Evolutionary conservation across 2,329 filamentous ascomycete genomes (phyloP).

Genomic region (Blastomyces parvus): DNA sequence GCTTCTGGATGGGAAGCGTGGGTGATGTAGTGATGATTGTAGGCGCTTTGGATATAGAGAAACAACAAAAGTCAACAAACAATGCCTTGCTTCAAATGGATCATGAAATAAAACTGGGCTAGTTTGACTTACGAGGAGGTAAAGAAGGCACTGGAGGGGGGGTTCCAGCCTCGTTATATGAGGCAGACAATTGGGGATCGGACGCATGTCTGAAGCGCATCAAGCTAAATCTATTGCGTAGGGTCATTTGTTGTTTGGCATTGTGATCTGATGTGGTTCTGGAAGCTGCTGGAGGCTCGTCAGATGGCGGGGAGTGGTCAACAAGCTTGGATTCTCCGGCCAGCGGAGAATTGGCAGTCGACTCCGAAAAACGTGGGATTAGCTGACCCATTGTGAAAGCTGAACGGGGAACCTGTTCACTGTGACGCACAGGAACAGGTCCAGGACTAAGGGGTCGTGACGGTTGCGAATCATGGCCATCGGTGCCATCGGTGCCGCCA

Average conservation of each 20-base stretch:
- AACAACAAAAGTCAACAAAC: slow-evolving; percentile 7
- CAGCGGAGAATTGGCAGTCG: slow-evolving; percentile 6
- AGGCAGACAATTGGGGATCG: slow-evolving; percentile 75
- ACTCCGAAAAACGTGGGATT: slow-evolving; percentile 11
- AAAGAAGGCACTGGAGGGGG: slow-evolving; percentile 31
- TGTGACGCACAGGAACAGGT: slow-evolving; percentile 7
- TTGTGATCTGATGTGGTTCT: slow-evolving; percentile 1
- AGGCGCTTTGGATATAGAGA: slow-evolving; percentile 33
- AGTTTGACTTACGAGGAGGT: slow-evolving; percentile 28
- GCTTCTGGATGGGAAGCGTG: slow-evolving; percentile 53
- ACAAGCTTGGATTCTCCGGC: slow-evolving; percentile 1
- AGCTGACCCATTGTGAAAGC: slow-evolving; percentile 8
- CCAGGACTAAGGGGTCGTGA: slow-evolving; percentile 3
- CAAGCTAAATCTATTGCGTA: slow-evolving; percentile 50
- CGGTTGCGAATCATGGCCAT: slow-evolving; percentile 7
- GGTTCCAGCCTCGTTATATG: slow-evolving; percentile 54
- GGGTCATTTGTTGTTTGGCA: slow-evolving; percentile 11
- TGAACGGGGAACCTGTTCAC: slow-evolving; percentile 13
- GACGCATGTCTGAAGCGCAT: slow-evolving; percentile 86
- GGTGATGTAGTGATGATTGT: slow-evolving; percentile 88
- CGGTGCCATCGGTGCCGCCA: slow-evolving; percentile 5
- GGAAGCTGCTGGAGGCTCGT: neutral
- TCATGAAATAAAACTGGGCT: neutral
- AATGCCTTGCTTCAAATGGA: neutral
- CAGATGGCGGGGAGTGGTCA: neutral